Conservation (phyloP, 2,329 filamentous ascomycete species). For the Phaeophleospora eucalypticola region DNA sequence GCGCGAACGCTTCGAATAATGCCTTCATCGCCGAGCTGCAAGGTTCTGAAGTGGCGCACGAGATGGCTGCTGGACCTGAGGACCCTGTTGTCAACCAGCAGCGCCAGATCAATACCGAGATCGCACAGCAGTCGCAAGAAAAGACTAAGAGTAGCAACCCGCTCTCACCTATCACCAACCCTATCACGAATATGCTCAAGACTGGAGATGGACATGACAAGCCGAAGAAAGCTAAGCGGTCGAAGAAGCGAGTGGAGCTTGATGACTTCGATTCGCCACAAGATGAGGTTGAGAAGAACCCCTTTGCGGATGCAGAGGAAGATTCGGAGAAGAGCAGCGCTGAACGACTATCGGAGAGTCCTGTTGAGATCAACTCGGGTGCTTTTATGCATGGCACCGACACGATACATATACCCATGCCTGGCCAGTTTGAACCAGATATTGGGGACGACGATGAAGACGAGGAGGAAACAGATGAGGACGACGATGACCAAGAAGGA, state of each 20-base stretch:
- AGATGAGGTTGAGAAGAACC: constrained; percentile 41
- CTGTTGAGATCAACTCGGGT: constrained; percentile 58
- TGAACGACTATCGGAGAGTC: constrained; percentile 63
- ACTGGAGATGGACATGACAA: constrained; percentile 43
- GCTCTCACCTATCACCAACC: constrained; percentile 33
- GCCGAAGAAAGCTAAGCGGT: constrained; percentile 54
- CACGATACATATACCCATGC: constrained; percentile 33
- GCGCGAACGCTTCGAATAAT: constrained; percentile 12
- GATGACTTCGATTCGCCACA: constrained; percentile 64
- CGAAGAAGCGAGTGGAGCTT: constrained; percentile 61
- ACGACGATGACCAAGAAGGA: constrained; percentile 20
- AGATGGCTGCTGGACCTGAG: constrained; percentile 44
- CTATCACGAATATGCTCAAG: constrained; percentile 39
- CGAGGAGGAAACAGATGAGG: constrained; percentile 17
- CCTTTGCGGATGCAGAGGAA: constrained; percentile 36
- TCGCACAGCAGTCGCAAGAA: constrained; percentile 10
- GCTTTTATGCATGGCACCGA: constrained; percentile 38
- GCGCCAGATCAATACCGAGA: constrained; percentile 7
- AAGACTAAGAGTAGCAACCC: constrained; percentile 20
- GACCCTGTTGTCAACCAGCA: constrained; percentile 19
- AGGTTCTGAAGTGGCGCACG: constrained; percentile 35
- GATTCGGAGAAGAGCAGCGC: constrained; percentile 18
- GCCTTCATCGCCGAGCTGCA: constrained; percentile 36
- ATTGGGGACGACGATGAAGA: constrained; percentile 20
- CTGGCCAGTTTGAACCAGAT: constrained; percentile 7